Evolutionary conservation across 768 basidiomycete species (phyloP), one percentile per base, ranked within the genome.

Genomic region (Suillus discolor): DNA sequence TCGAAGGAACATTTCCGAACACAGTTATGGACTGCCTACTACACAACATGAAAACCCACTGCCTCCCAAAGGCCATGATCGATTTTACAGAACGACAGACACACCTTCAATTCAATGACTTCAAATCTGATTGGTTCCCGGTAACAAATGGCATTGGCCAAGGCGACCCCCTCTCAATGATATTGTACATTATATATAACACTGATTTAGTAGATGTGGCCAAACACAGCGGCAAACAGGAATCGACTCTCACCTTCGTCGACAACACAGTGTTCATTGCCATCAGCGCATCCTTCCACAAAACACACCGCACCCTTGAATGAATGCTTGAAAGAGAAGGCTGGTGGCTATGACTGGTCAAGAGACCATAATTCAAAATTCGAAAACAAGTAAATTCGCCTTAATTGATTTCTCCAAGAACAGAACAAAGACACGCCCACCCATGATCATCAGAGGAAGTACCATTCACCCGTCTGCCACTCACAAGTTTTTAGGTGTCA

Each of bases 41-140:
- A 0, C 42, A 44, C 7, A 44, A 44, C 7, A 44, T 44, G 42
- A 44, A 3, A 1, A 20, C 2, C 0, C 3, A 6, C 0, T 0
- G 61, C 55, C 61, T 79, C 1, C 79, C 42, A 0, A 53, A 65
- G 31, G 68, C 66, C 11, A 71, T 69, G 38, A 65, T 70, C 0
- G 54, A 64, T 0, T 74, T 65, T 44, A 55, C 39, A 11, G 69
- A 63, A 5, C 45, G 73, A 23, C 55, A 41, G 15, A 78, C 76
- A 0, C 54, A 18, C 6, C 47, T 79, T 0, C 34, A 47, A 0
- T 78, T 80, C 47, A 75, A 77, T 34, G 71, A 76, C 63, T 76
- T 44, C 66, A 65, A 31, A 0, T 77, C 77, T 0, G 60, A 65
- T 0, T 63, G 47, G 38, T 69, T 73, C n/a, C n/a, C 18, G 0